Evolutionary conservation across 1,284 basidiomycete genomes (phyloP).

Genomic region (Ganoderma boninense): DNA sequence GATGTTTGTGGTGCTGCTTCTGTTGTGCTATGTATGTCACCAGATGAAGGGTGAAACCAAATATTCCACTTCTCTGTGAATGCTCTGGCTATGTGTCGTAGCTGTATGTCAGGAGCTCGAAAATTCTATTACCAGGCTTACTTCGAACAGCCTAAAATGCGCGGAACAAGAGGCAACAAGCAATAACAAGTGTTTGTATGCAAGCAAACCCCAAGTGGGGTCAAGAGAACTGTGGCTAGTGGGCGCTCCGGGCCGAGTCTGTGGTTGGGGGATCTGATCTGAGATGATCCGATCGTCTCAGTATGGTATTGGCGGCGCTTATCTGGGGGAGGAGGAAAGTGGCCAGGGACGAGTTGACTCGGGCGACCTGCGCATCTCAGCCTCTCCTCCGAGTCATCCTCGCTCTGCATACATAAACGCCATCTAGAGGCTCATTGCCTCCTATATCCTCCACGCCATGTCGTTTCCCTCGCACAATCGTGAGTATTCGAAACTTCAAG

Average conservation of each 20-base stretch:
- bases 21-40: too few species aligned
- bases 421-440: conserved; percentile 6
- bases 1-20: too few species aligned
- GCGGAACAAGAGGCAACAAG: too few species aligned
- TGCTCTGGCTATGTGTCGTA: too few species aligned
- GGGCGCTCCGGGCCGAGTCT: conserved; percentile 4
- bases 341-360: conserved; percentile 25
- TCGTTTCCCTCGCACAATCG: conserved; percentile 78
- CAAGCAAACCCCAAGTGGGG: too few species aligned
- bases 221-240: too few species aligned
- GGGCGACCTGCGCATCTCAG: conserved; percentile 13
- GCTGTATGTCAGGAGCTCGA: too few species aligned
- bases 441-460: conserved; percentile 49
- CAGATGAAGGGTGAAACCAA: too few species aligned
- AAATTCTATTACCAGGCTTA: too few species aligned
- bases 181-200: too few species aligned
- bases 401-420: conserved; percentile 3
- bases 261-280: conserved; percentile 17
- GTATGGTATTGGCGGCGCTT: conserved; percentile 16
- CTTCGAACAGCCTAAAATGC: too few species aligned
- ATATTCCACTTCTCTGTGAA: too few species aligned
- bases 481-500: conserved; percentile 46
- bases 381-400: neutral
- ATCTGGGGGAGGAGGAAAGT: conserved; percentile 24
- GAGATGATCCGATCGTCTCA: conserved; percentile 30